Percentiles rank a stretch among this genome's conserved stretches.
These are phyloP conservation scores for Chalciporus sphaerocephalus DNA, from an alignment of 768 basidiomycete species.

Conservation along the genomic window DNA sequence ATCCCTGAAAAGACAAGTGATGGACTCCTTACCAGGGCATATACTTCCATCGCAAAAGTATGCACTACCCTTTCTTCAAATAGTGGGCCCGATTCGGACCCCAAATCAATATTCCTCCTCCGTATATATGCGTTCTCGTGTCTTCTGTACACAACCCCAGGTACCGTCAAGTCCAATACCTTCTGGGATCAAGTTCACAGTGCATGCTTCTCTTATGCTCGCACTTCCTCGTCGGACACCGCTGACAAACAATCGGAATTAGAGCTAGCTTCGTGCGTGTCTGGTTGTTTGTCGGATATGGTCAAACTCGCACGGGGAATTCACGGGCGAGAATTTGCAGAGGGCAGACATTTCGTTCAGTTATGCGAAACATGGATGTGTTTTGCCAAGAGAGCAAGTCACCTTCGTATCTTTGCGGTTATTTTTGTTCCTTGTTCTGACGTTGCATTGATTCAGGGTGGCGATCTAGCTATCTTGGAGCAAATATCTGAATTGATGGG, in stretches of 20 bases:
- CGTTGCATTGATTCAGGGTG: constrained; percentile 34
- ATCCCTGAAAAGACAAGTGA: constrained; percentile 55
- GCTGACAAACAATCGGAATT: constrained; percentile 26
- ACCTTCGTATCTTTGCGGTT: neutral
- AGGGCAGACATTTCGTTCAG: constrained; percentile 49
- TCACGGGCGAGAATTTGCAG: constrained; percentile 39
- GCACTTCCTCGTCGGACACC: constrained; percentile 14
- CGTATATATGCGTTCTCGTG: constrained; percentile 43
- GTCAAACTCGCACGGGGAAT: constrained; percentile 37
- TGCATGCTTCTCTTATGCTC: constrained; percentile 38
- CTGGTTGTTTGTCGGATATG: constrained; percentile 42
- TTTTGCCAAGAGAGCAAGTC: constrained; percentile 59
- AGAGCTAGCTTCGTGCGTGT: constrained; percentile 33
- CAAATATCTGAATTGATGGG: constrained; percentile 43
- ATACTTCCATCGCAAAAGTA: constrained; percentile 45
- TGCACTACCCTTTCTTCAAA: constrained; percentile 31
- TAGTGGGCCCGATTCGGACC: constrained; percentile 9
- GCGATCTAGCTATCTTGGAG: constrained; percentile 46
- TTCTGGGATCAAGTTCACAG: constrained; percentile 71
- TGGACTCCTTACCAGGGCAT: constrained; percentile 54
- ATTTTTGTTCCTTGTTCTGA: neutral
- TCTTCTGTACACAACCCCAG: constrained; percentile 47
- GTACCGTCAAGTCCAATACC: constrained; percentile 42
- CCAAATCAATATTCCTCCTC: constrained; percentile 33
- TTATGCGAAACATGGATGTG: constrained; percentile 72